Evolutionary conservation across 768 basidiomycete species (phyloP), one percentile per base, ranked within the genome.

Genomic region (Suillus weaverae): DNA sequence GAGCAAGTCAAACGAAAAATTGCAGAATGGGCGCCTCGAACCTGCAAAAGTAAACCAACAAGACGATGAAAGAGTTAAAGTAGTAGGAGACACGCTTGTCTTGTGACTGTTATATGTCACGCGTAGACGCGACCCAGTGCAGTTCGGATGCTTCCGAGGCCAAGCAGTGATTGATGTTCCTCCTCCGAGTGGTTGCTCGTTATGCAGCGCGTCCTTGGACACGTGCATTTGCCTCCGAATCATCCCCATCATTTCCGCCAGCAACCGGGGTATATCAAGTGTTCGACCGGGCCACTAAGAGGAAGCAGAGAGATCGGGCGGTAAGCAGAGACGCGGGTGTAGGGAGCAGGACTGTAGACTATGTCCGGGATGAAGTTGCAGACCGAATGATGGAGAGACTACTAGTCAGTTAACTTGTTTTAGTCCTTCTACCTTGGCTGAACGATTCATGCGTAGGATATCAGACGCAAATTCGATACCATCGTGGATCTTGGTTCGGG

Each of bases 401-500:
- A 67, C 76, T 92, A 81, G 97, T 95, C 72, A 67, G 80, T 62
- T 64, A 50, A 68, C 50, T 61, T 46, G 43, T 65, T 48, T 67
- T 56, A 59, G 61, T 43, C 38, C 60, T 48, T 51, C 36, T 30
- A 18, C 26, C 60, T 57, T 63, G 36, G 38, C 55, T 60, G 32
- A 69, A 55, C 54, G 53, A n/a, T 5, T 11, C 46, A 26, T 30
- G 22, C 32, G 33, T 71, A 99, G 97, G 97, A 99, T 75, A 91
- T 99, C 68, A 95, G 92, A 77, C 85, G 89, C 51, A 89, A 86
- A 39, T 97, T 96, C 71, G 79, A 82, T 56, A 82, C 86, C 2
- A 81, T 99, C 26, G 78, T 99, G 20, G 97, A 99, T 78, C 79
- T 98, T 33, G 94, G 94, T 1, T 88, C 94, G 35, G 95, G 97